Percentiles rank a stretch among this genome's conserved stretches.
Evolutionary conservation across 2,329 filamentous ascomycete genomes (phyloP).

Genomic region (Trichoderma asperellum): DNA sequence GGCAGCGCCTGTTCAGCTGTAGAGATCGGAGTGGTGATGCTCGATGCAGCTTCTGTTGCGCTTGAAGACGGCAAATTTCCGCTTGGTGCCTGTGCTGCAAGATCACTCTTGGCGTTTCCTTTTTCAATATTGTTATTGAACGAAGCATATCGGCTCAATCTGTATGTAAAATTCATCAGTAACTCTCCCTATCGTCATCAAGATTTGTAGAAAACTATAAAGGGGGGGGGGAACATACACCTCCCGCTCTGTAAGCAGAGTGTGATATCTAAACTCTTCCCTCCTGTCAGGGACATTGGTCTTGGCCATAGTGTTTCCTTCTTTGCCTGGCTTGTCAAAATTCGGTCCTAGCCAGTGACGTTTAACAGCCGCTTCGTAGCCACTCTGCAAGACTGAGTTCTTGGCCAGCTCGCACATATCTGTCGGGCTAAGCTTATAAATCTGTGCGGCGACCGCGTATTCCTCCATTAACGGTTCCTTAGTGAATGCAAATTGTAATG

Average conservation of each 20-base stretch:
- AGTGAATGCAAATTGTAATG: constrained; percentile 95
- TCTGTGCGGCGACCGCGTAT: constrained; percentile 96
- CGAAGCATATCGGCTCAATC: constrained; percentile 50
- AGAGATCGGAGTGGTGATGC: constrained; percentile 1
- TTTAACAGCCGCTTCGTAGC: constrained; percentile 88
- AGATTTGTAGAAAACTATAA: background rate
- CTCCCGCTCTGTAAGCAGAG: constrained; percentile 77
- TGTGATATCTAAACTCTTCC: constrained; percentile 87
- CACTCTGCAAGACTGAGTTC: constrained; percentile 92
- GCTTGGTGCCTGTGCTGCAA: constrained; percentile 32
- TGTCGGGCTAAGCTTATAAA: constrained; percentile 94
- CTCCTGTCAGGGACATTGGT: constrained; percentile 95
- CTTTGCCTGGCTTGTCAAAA: constrained; percentile 76
- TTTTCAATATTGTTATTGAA: constrained; percentile 35
- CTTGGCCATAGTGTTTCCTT: constrained; percentile 91
- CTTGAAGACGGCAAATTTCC: constrained; percentile 10
- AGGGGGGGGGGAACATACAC: constrained; percentile 64
- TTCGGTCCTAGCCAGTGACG: constrained; percentile 85
- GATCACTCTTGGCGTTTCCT: background rate
- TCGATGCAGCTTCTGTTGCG: background rate
- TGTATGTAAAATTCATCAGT: constrained; percentile 32
- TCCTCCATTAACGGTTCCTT: constrained; percentile 98
- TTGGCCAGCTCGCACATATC: constrained; percentile 99
- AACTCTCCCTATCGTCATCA: background rate
- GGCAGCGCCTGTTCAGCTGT: background rate